Evolutionary conservation across 352 stramenopile genomes (phyloP), one percentile per base, ranked within the genome.

Genomic region (Phytophthora sojae): DNA sequence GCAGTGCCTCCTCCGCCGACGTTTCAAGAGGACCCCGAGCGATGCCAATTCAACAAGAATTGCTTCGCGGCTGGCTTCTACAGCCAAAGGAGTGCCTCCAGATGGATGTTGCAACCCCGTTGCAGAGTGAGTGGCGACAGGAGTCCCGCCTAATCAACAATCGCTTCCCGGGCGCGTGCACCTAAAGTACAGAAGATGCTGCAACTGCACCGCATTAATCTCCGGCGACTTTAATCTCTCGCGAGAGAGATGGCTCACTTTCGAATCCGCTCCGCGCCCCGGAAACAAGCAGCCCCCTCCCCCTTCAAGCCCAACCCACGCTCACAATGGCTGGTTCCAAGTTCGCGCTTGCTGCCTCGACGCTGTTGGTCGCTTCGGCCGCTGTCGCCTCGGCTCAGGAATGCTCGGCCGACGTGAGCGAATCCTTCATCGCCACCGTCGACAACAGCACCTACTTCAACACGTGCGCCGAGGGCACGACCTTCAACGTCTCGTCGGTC

Each of bases 381-480:
- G 53, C 39, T 4, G 55, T 72, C 29, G 54, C 23, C 8, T 69
- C 58, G 14, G 67, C 74, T 17, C 67, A 72, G 37, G 70, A 80
- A 45, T 90, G 84, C 70, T 55, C 75, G 15, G 32, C 76, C 14
- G 67, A 76, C 44, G 64, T 89, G 8, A 82, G 58, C 57, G 64
- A 74, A 19, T 6, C 63, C 9, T 76, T 82, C 56, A 75, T 83
- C 42, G 71, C 79, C 6, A 67, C 71, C 39, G 64, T 88, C 45
- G 70, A 76, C 61, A 88, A 92, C 64, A 76, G 64, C 50, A 79
- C 75, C 15, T 86, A 83, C 69, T 89, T 82, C 62, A 66, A 81
- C 68, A 81, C 76, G 61, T 92, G 84, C 60, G 81, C 73, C 2
- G 65, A 80, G 61, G 81, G 75, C 61, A 67, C 68, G 42, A 87